Base-by-base conservation (phyloP, 371 early-diverging fungal genomes). In the Homolaphlyctis polyrhiza region DNA sequence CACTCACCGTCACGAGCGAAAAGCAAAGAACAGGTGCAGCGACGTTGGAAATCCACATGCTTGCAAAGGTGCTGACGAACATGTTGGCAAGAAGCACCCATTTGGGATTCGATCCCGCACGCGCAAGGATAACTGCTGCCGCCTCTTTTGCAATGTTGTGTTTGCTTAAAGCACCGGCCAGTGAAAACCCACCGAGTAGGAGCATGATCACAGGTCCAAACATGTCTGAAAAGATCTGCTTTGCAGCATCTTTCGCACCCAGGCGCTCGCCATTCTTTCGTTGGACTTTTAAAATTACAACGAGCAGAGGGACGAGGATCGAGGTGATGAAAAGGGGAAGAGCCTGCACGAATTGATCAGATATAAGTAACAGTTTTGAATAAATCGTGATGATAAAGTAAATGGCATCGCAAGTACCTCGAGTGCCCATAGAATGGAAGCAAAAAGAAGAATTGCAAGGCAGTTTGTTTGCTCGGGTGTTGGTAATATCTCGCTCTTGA, bases 11-110 rank as follows among this genome's bases (percentile, higher is more conserved):
- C n/a, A 51, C 52, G 63, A 97, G 74, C 32, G 94, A 93, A 67
- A 96, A 95, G 76, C 98, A 97, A 28, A 97, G 82, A 13, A 96
- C 96, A 18, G 98, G 98, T 0, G 98, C 95, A 3, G 98, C 98
- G 3, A 97, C 98, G 69, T 97, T 97, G 58, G 88, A 88, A 68
- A 97, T 96, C 95, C 94, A 95, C 96, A 96, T 96, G 77, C 91
- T 91, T 2, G 92, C 89, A 68, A 97, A 82, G 1, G 95, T 93
- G 23, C 94, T 93, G 1, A 97, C 94, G 55, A 94, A 76, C 95
- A 97, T 96, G 64, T 90, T 92, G 30, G 93, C 91, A 35, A 97
- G 77, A 16, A 97, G 74, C 2, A 97, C 95, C 14, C 77, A 76
- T 51, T 82, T 83, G 13, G 96, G 94, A 23, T 83, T 80, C 16